phyloP scores from a whole-genome alignment of 352 stramenopile species.

The Peronospora farinosa region DNA sequence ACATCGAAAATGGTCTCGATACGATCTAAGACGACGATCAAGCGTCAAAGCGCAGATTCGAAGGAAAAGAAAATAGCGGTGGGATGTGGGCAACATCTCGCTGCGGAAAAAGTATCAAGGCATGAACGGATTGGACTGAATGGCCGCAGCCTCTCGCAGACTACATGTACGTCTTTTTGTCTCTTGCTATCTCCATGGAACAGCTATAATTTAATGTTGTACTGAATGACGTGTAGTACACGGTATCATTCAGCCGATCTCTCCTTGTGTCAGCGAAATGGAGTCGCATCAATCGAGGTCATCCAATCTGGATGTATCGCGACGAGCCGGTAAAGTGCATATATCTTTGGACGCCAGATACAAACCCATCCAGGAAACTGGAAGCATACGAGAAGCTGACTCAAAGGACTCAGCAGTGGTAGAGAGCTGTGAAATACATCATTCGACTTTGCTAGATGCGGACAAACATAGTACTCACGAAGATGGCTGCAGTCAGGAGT shows the following conservation, averaged over 20 bases:
- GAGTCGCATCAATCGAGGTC: neutral
- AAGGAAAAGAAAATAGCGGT: conserved; percentile 10
- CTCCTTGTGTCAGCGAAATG: neutral
- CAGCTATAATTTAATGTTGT: neutral
- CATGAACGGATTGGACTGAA: neutral
- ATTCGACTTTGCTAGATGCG: neutral
- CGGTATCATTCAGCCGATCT: neutral
- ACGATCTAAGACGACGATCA: conserved; percentile 2
- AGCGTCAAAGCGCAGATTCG: conserved; percentile 15
- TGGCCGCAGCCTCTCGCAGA: conserved; percentile 1
- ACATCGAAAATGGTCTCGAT: neutral
- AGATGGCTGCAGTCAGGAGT: conserved; percentile 3
- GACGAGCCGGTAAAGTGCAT: neutral
- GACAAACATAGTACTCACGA: conserved; percentile 1
- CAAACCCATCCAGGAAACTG: neutral
- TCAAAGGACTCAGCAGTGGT: conserved; percentile 1
- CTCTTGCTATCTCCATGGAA: neutral
- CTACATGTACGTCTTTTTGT: conserved; percentile 7
- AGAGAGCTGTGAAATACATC: neutral
- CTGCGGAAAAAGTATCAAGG: neutral
- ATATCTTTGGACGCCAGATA: neutral
- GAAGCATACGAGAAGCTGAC: neutral
- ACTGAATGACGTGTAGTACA: conserved; percentile 1
- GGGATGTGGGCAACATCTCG: conserved; percentile 2
- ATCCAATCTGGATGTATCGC: neutral